Evolutionary conservation across 768 basidiomycete species (phyloP).

Genomic region (Lyophyllum semitale): DNA sequence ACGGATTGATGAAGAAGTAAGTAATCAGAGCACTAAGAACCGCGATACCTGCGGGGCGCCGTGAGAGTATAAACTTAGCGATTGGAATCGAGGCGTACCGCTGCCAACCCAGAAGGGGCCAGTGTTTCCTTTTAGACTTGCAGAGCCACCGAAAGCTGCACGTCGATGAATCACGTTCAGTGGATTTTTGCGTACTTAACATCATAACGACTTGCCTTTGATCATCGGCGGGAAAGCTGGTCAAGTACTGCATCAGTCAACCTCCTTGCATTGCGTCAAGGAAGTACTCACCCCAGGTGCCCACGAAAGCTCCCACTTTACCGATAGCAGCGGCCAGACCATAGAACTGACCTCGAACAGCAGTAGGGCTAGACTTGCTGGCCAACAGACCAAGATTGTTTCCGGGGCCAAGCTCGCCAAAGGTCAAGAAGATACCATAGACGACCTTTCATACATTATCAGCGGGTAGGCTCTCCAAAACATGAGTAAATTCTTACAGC

Average conservation of each 20-base stretch:
- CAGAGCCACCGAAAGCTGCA: conserved; percentile 62
- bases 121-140: conserved; percentile 61
- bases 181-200: not conserved
- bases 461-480: not conserved
- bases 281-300: conserved; percentile 67
- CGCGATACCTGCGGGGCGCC: conserved; percentile 53
- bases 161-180: conserved; percentile 2
- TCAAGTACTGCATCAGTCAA: not conserved
- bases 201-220: conserved; percentile 37
- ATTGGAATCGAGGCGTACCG: conserved; percentile 35
- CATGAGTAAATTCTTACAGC: conserved; percentile 45
- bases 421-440: conserved; percentile 88
- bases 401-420: conserved; percentile 89
- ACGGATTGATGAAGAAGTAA: conserved; percentile 71
- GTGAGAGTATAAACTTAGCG: conserved; percentile 3
- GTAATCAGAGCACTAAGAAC: conserved; percentile 75
- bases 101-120: conserved; percentile 91
- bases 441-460: conserved; percentile 50
- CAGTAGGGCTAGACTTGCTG: conserved; percentile 83
- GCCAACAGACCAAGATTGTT: conserved; percentile 87
- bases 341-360: conserved; percentile 83
- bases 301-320: conserved; percentile 82
- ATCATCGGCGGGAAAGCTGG: conserved; percentile 71
- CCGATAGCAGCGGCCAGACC: conserved; percentile 85
- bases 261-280: not conserved